Base-by-base conservation (phyloP, 2,329 filamentous ascomycete genomes). In the Hypoxylon sp. region DNA sequence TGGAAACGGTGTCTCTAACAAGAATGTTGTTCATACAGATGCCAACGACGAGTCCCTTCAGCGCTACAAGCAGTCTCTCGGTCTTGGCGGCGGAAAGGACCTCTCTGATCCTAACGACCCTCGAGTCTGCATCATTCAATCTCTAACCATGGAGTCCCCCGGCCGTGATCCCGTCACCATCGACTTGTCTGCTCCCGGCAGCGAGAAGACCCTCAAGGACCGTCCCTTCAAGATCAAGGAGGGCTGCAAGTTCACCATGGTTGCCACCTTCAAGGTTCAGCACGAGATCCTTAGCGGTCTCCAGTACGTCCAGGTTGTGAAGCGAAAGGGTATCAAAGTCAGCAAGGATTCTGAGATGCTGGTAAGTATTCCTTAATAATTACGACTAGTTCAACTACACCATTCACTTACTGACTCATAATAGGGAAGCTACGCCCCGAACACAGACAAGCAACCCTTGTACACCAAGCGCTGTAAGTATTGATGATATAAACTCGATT, bases 261-360 rank as follows among this genome's bases (percentile, higher is more conserved):
- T 92, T 80, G 94, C 92, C 65, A 89, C 89, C 70, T 99, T 98
- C 87, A 92, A 94, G 84, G 96, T 99, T 50, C 94, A 99, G 86
- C 94, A 98, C 81, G 92, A 98, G 82, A 95, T 99, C 73, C 88
- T 98, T 61, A 96, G 93, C 75, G 96, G 96, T 50, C 84, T 99
- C 79, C 97, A 98, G 84, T 99, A 98, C 81, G 88, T 99, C 64
- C 96, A 99, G 84, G 88, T 94, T 44, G 92, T 98, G 70, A 97
- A 96, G 87, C 88, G 94, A 75, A 94, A 94, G 86, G 92, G 93
- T 60, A 87, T 98, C 79, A 89, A 89, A 66, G 89, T 95, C 68
- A 93, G 92, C 85, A 99, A 98, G 88, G 92, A 96, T 78, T 92
- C 97, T 76, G 95, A 98, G 85, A 99, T 99, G 96, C 92, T 99